Conservation (phyloP, 139 green algal species). For the Axilococcus clingmanii region DNA sequence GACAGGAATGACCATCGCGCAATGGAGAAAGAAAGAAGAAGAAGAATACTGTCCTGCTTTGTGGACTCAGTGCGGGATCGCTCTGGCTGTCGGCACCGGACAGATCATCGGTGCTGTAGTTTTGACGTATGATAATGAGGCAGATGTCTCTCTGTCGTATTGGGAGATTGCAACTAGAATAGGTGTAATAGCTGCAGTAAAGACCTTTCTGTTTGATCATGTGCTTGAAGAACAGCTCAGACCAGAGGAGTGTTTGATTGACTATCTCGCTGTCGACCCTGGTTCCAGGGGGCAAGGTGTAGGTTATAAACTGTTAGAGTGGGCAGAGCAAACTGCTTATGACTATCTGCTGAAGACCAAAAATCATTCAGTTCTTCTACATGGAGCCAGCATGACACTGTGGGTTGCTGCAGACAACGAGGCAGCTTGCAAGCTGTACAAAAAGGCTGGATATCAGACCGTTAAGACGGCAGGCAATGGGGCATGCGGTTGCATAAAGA, state of each 20-base stretch:
- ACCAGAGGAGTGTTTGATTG: constrained; percentile 24
- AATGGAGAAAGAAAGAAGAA: too few relatives aligned
- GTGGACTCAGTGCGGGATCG: too few relatives aligned
- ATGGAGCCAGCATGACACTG: constrained; percentile 12
- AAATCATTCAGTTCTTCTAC: neutral
- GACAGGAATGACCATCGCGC: too few relatives aligned
- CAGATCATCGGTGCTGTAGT: constrained; percentile 20
- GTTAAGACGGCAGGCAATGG: constrained; percentile 7
- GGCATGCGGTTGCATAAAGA: constrained; percentile 11
- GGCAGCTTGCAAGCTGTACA: constrained; percentile 10
- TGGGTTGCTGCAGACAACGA: constrained; percentile 27
- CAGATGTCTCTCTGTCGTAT: constrained; percentile 9
- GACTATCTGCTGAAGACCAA: constrained; percentile 1
- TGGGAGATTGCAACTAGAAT: constrained; percentile 10
- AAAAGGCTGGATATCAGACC: constrained; percentile 5
- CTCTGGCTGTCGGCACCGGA: constrained; percentile 5
- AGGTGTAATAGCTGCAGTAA: constrained; percentile 12
- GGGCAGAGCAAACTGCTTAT: constrained; percentile 11
- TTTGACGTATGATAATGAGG: constrained; percentile 12
- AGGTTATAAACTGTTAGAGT: constrained; percentile 15
- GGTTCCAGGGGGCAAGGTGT: constrained; percentile 20
- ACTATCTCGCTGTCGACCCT: constrained; percentile 21
- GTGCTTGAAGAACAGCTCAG: constrained; percentile 23
- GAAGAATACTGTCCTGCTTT: too few relatives aligned
- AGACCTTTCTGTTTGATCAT: constrained; percentile 12